These are phyloP conservation scores for Colletotrichum australisinense DNA, from an alignment of 2,329 filamentous ascomycete genomes.

Conservation along the genomic window DNA sequence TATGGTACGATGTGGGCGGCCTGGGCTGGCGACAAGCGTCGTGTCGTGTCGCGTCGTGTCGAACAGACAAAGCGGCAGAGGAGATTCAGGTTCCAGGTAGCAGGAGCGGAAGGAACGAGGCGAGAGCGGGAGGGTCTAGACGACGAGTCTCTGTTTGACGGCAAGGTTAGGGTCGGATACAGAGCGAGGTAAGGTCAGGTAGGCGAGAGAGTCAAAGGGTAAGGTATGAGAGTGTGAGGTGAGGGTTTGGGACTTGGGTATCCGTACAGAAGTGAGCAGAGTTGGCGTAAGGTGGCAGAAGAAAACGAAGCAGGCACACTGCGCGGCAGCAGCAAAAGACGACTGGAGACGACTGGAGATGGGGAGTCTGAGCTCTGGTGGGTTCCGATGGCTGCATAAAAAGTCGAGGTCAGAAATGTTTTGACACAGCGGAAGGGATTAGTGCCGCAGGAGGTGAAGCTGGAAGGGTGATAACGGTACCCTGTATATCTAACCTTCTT, in stretches of 20 bases:
- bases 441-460: slow-evolving; percentile 50
- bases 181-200: background rate
- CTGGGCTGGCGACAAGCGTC: slow-evolving; percentile 10
- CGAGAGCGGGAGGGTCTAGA: slow-evolving; percentile 6
- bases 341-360: slow-evolving; percentile 6
- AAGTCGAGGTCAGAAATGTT: slow-evolving; percentile 49
- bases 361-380: slow-evolving; percentile 39
- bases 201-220: slow-evolving; percentile 5
- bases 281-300: slow-evolving; percentile 6
- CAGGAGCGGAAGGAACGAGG: background rate
- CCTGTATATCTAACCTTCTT: slow-evolving; percentile 36
- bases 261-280: slow-evolving; percentile 1
- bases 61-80: slow-evolving; percentile 1
- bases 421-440: slow-evolving; percentile 50
- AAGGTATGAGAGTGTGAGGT: background rate
- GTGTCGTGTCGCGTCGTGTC: slow-evolving; percentile 13
- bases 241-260: too few relatives aligned
- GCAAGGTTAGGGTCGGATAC: slow-evolving; percentile 17
- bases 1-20: slow-evolving; percentile 12
- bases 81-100: background rate
- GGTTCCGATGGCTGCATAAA: slow-evolving; percentile 47
- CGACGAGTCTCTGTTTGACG: slow-evolving; percentile 11
- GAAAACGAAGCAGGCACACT: slow-evolving; percentile 19
- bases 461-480: slow-evolving; percentile 37
- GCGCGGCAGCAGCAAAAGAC: slow-evolving; percentile 29